These are phyloP conservation scores for Syzygium aromaticum DNA, from an alignment of 345 rosid species.

Conservation along the genomic window DNA sequence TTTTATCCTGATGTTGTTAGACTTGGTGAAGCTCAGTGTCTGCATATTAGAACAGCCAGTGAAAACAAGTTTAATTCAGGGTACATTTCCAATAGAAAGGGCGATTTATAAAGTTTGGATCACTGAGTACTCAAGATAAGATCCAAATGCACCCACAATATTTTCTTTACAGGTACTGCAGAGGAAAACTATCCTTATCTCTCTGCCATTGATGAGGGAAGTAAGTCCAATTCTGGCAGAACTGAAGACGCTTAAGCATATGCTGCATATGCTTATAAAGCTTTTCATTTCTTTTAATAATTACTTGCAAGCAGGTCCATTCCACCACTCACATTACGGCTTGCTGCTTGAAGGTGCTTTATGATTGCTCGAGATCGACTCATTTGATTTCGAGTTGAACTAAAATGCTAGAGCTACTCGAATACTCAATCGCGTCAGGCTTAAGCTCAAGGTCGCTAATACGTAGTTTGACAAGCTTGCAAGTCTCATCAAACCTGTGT, in stretches of 20 bases:
- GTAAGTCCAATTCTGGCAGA: neutral
- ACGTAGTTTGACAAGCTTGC: no score
- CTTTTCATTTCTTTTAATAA: neutral
- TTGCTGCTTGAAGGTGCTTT: neutral
- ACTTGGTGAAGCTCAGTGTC: conserved; percentile 5
- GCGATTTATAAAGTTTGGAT: no score
- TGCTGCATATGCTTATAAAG: neutral
- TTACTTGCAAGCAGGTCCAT: neutral
- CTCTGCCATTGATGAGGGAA: neutral
- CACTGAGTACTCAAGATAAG: neutral
- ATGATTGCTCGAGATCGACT: neutral
- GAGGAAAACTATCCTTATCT: neutral
- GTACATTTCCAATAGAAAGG: no score
- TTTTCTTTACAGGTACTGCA: neutral
- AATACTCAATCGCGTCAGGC: neutral
- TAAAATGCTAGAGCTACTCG: neutral
- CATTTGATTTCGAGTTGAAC: neutral
- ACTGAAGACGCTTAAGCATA: neutral
- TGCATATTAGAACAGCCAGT: neutral
- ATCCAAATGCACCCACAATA: neutral
- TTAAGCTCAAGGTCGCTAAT: no score
- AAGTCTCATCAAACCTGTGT: no score
- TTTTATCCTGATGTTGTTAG: conserved; percentile 8
- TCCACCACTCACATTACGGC: neutral
- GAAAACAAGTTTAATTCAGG: neutral